Base-by-base conservation (phyloP, 73 alveolate species). In the Paramecium pentaurelia region DNA sequence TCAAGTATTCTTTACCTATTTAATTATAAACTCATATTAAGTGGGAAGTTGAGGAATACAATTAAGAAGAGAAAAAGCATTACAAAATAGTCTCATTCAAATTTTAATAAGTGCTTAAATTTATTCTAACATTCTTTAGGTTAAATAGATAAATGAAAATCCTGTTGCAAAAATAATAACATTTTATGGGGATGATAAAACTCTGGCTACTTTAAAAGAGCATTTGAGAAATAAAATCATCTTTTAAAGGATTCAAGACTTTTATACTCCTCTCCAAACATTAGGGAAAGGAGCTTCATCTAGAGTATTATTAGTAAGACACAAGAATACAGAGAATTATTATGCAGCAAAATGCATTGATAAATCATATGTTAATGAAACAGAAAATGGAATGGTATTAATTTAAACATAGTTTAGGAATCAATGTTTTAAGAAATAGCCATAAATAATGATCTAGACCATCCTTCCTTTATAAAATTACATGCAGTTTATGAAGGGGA, bases 401-500 rank as follows among this genome's bases (percentile, higher is more conserved):
- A 42, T 32, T 14, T 38, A 16, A 28, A 37, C 18, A 8, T 44
- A 11, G 5, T 8, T 28, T 88, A 89, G 94, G 92, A 71, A 32
- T 89, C 94, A 10, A 77, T 89, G 64, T 64, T 71, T 36, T 47
- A 89, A 47, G 94, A 89, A 68, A 71, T 89, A 45, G 49, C 71
- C 27, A 89, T 89, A 3, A 89, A 71, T 30, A 77, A 83, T 73
- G 88, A 40, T 7, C 54, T 89, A 20, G 91, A 89, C 2, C 94
- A 89, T 73, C 94, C 94, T 28, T 60, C 75, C 30, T 77, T 89
- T 71, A 89, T 89, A 9, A 89, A 89, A 47, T 83, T 89, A 28
- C 88, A 89, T 71, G 94, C 86, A 70, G 94, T 89, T 18, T 89
- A 71, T 70, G 94, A 89, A 89, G 94, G 94, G 4, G 94, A 89